Evolutionary conservation across 345 rosid species (phyloP), one percentile per base, ranked within the genome.

Genomic region (Populus tremula): DNA sequence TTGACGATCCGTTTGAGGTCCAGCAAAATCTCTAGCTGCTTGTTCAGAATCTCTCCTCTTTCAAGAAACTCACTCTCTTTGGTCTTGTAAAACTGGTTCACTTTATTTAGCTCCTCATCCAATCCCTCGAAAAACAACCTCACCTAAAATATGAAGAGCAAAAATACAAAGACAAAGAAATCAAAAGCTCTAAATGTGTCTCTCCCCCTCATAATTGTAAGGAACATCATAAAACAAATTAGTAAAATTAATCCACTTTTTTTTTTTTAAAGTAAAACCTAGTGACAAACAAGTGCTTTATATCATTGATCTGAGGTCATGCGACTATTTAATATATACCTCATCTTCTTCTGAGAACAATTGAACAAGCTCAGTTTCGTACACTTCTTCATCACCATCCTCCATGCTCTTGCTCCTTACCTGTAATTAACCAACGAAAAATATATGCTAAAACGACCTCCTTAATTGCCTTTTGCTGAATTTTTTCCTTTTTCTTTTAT

Each of bases 341-440:
- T 92, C 98, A 74, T 96, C 97, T 87, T 94, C 99, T 82, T 91
- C 98, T 0, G 97, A 90, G 77, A 96, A 96, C 71, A 94, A 75
- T 78, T 96, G 97, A 63, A 86, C 86, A 63, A 93, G 98, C 73
- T 96, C 98, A 62, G 94, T 95, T 84, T 92, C 89, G 39, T 92
- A 91, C 20, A 91, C 88, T 66, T 78, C 87, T 72, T 78, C 78
- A n/a, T 80, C 83, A 6, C 89, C 90, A 76, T 79, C 89, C 53
- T 83, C 94, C 83, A 85, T 75, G 63, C 83, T 86, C 45, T 82
- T 88, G 49, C 89, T 84, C 76, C 83, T 87, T 71, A 87, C 93
- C 96, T 93, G 80, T 71, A 59, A 31, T 31, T 31, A 31, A 71
- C 69, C 43, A 79, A 35, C 78, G 36, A 66, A 50, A n/a, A 59